Evolutionary conservation across 2,329 filamentous ascomycete species (phyloP).

Genomic region (Catunica adiposa): DNA sequence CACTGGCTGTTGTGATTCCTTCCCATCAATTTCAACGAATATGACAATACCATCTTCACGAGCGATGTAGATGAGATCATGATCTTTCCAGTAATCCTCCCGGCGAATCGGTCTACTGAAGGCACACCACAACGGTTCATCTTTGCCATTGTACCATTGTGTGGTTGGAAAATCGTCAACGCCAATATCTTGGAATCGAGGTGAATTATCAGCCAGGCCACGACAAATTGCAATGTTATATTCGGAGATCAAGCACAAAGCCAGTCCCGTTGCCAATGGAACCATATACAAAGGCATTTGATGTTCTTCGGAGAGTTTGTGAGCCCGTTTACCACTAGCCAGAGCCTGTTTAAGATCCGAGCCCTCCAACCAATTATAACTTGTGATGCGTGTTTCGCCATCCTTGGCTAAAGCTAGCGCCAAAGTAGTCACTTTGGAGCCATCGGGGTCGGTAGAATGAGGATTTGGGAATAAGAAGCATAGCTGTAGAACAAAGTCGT

Average conservation of each 20-base stretch:
- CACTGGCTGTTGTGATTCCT: conserved; percentile 24
- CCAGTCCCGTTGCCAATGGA: conserved; percentile 51
- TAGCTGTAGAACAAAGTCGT: conserved; percentile 68
- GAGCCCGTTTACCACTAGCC: conserved; percentile 22
- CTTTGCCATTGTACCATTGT: conserved; percentile 29
- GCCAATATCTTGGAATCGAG: conserved; percentile 30
- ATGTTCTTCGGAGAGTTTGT: conserved; percentile 18
- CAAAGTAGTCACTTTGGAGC: conserved; percentile 58
- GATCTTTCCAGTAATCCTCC: conserved; percentile 40
- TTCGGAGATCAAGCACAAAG: conserved; percentile 53
- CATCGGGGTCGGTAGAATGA: conserved; percentile 33
- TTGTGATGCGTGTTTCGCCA: conserved; percentile 34
- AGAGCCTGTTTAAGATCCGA: conserved; percentile 33
- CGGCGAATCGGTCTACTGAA: conserved; percentile 68
- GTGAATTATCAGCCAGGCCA: conserved; percentile 35
- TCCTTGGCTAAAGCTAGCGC: conserved; percentile 42
- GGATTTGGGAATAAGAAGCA: conserved; percentile 61
- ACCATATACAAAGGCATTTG: conserved; percentile 53
- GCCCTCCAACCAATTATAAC: conserved; percentile 44
- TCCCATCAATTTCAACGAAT: conserved; percentile 50
- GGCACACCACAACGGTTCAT: conserved; percentile 54
- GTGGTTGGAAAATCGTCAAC: conserved; percentile 27
- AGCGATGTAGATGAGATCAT: conserved; percentile 71
- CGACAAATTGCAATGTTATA: conserved; percentile 39
- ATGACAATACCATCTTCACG: conserved; percentile 74